phyloP scores from a whole-genome alignment of 495 filamentous ascomycete genomes.

The Diplogelasinospora grovesii region DNA sequence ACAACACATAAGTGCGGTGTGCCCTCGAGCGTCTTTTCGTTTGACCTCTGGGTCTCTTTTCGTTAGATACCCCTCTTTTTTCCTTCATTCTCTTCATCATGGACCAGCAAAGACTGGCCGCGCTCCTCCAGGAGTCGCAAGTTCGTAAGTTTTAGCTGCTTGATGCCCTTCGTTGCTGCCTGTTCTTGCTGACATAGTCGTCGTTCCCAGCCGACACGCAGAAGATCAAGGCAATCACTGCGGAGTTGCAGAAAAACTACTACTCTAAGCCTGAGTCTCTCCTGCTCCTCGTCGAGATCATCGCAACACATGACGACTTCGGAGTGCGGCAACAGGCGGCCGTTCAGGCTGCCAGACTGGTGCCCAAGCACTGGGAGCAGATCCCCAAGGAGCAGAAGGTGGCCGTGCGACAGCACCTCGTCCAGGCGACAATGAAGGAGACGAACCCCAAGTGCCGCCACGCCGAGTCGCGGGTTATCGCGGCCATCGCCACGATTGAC shows the following conservation, averaged over 20 bases:
- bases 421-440: slow-evolving; percentile 76
- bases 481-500: slow-evolving; percentile 79
- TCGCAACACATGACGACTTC: slow-evolving; percentile 63
- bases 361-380: slow-evolving; percentile 83
- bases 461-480: slow-evolving; percentile 79
- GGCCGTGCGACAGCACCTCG: slow-evolving; percentile 69
- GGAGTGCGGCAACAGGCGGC: slow-evolving; percentile 82
- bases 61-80: slow-evolving; percentile 25
- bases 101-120: slow-evolving; percentile 67
- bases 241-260: slow-evolving; percentile 81
- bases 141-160: slow-evolving; percentile 51
- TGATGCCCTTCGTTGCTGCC: slow-evolving; percentile 3
- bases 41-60: slow-evolving; percentile 6
- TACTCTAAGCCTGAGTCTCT: slow-evolving; percentile 81
- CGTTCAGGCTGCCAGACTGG: slow-evolving; percentile 74
- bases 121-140: slow-evolving; percentile 68
- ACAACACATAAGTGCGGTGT: slow-evolving; percentile 10
- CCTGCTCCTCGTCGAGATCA: slow-evolving; percentile 74
- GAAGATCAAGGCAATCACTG: slow-evolving; percentile 82
- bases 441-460: slow-evolving; percentile 68
- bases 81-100: slow-evolving; percentile 34
- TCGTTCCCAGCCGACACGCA: slow-evolving; percentile 60
- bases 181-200: slow-evolving; percentile 29
- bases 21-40: slow-evolving; percentile 6
- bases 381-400: slow-evolving; percentile 52